Base-by-base conservation (phyloP, 306 rosid genomes). In the Castanea crenata region DNA sequence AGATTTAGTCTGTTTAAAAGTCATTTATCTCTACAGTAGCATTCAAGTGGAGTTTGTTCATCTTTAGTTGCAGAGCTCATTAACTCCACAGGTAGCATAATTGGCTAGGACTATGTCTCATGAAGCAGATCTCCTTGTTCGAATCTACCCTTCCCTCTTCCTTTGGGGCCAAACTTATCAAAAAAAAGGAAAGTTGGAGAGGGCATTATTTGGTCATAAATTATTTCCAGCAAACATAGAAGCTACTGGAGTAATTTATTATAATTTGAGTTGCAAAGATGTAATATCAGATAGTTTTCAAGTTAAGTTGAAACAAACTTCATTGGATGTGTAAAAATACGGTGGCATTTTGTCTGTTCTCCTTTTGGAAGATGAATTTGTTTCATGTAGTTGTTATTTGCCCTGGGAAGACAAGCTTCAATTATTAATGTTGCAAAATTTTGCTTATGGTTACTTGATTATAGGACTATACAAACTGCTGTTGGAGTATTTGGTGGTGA, bases 391-490 rank as follows among this genome's bases (percentile, higher is more conserved):
- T 67, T 19, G 49, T 34, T 67, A 16, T 10, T 69, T 55, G 23
- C 58, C 79, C 68, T 71, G 44, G n/a, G 2, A 32, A 38, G 32
- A 74, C 51, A 71, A 14, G 16, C 29, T 7, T 35, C 80, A 29
- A 51, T 18, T 5, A 32, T 77, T 70, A 62, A 75, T 69, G 34
- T 55, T 63, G 77, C 79, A 23, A 68, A 18, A 19, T 58, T 52
- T n/a, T 52, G 27, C 18, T 68, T 61, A 19, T 78, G 74, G 27
- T 70, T 27, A 73, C 71, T 49, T 76, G 31, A 78, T 78, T 83
- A 44, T 86, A 92, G 99, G 96, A 91, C 99, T 81, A 78, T 94
- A 87, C 97, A 94, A 89, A 94, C 99, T 64, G 99, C 97, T 12
- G 97, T 87, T 71, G 97, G 99, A 73, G 90, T 87, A 34, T 94